phyloP scores from a whole-genome alignment of 108 stramenopile species.

The Nitzschia sp. region DNA sequence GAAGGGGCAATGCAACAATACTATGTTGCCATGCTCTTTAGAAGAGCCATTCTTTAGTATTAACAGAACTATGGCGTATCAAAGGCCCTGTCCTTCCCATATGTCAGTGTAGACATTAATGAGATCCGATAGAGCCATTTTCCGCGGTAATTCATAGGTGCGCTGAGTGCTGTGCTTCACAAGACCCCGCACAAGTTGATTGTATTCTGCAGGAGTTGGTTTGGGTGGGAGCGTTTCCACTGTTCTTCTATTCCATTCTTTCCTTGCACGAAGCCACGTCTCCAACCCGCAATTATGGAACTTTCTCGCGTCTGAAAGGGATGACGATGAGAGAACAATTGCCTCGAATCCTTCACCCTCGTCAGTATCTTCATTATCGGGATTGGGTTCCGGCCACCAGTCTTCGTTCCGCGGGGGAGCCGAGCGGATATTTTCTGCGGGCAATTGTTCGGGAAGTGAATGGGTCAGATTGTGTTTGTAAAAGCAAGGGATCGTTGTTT shows the following conservation, averaged over 20 bases:
- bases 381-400: conserved; percentile 25
- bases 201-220: conserved; percentile 15
- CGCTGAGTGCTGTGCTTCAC: conserved; percentile 27
- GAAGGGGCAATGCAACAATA: too few species aligned
- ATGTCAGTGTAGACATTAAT: conserved; percentile 33
- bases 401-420: conserved; percentile 23
- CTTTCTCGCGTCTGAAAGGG: conserved; percentile 1
- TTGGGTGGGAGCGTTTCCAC: conserved; percentile 28
- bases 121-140: conserved; percentile 35
- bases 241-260: conserved; percentile 37
- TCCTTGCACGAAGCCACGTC: conserved; percentile 34
- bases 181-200: conserved; percentile 18
- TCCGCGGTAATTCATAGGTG: conserved; percentile 37
- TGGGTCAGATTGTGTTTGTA: too few species aligned
- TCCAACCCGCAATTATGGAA: conserved; percentile 49
- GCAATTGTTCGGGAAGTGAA: too few species aligned
- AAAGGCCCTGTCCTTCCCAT: conserved; percentile 24
- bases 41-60: neutral
- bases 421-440: conserved; percentile 34
- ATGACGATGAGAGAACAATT: neutral
- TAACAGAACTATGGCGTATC: too few species aligned
- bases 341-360: conserved; percentile 13
- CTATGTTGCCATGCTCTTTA: neutral
- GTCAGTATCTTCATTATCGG: neutral
- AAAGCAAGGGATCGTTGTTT: too few species aligned